Conservation (phyloP, 1,139 yeast species). For the Saccharomycopsis hybrid region DNA sequence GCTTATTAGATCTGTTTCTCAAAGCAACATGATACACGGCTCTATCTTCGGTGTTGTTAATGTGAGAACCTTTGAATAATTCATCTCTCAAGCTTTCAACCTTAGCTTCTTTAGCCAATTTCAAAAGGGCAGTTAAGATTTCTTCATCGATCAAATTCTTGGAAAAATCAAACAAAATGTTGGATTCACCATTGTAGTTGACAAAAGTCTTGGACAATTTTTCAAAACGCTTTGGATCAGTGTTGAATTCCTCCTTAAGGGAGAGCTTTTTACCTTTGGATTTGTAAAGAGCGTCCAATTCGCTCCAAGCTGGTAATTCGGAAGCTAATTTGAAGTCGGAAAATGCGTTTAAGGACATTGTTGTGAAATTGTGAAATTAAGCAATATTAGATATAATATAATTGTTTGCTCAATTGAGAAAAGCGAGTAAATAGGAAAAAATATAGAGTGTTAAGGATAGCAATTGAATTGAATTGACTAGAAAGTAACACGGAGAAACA, state of each 20-base stretch:
- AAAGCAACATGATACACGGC: conserved; percentile 96
- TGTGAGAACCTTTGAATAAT: conserved; percentile 88
- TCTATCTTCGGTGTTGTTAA: conserved; percentile 92
- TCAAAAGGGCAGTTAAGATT: conserved; percentile 56
- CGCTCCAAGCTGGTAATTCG: conserved; percentile 80
- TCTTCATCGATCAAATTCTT: conserved; percentile 89
- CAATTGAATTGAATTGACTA: too few relatives aligned
- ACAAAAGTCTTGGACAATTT: conserved; percentile 71
- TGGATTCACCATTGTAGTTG: conserved; percentile 71
- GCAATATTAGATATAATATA: too few relatives aligned
- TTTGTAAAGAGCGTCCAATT: conserved; percentile 65
- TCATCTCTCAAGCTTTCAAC: conserved; percentile 84
- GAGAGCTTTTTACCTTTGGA: conserved; percentile 60
- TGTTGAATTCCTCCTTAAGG: conserved; percentile 69
- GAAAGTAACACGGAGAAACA: too few relatives aligned
- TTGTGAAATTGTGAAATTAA: too few relatives aligned
- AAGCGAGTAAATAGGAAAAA: too few relatives aligned
- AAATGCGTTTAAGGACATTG: conserved; percentile 26
- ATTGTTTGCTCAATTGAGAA: too few relatives aligned
- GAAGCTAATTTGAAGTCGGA: conserved; percentile 59
- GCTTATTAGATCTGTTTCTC: conserved; percentile 80
- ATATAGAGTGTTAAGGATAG: too few relatives aligned
- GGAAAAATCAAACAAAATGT: conserved; percentile 89
- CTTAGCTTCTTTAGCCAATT: conserved; percentile 84
- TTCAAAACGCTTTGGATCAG: conserved; percentile 67